A percentile compares a stretch with the other conserved stretches of the same genome.
These are phyloP conservation scores for Ascomycota sp. DNA, from an alignment of 2,329 filamentous ascomycete genomes.

Conservation along the genomic window DNA sequence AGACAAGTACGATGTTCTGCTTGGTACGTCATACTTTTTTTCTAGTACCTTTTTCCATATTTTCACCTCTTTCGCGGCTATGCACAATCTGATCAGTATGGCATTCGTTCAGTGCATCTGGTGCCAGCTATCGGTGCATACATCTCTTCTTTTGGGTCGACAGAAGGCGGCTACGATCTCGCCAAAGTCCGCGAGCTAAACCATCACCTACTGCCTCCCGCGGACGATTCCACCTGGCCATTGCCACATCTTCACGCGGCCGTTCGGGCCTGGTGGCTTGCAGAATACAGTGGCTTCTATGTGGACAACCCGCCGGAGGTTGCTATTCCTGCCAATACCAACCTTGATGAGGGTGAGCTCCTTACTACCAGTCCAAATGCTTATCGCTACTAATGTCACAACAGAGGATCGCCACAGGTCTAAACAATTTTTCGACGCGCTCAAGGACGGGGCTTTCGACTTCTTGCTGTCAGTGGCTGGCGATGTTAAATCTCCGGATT, in stretches of 20 bases:
- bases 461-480: constrained; percentile 73
- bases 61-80: background rate
- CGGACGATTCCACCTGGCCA: constrained; percentile 50
- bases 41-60: constrained; percentile 2
- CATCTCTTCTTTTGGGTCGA: constrained; percentile 59
- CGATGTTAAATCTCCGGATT: constrained; percentile 61
- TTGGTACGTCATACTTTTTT: constrained; percentile 17
- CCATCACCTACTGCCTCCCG: constrained; percentile 40
- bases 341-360: constrained; percentile 34
- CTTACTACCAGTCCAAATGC: too few species aligned
- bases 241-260: constrained; percentile 61
- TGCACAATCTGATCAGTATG: background rate
- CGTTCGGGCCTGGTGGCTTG: constrained; percentile 68
- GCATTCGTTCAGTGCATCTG: constrained; percentile 42
- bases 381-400: constrained; percentile 7
- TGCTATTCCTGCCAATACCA: constrained; percentile 33
- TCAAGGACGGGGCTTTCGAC: constrained; percentile 82
- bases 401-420: constrained; percentile 50
- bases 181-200: constrained; percentile 53
- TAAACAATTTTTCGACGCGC: constrained; percentile 50
- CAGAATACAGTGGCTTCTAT: constrained; percentile 83
- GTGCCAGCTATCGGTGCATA: constrained; percentile 61
- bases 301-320: constrained; percentile 47
- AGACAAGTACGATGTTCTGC: constrained; percentile 54
- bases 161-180: constrained; percentile 47